Conservation (phyloP, 2,329 filamentous ascomycete genomes). For the Xylariales sp. region DNA sequence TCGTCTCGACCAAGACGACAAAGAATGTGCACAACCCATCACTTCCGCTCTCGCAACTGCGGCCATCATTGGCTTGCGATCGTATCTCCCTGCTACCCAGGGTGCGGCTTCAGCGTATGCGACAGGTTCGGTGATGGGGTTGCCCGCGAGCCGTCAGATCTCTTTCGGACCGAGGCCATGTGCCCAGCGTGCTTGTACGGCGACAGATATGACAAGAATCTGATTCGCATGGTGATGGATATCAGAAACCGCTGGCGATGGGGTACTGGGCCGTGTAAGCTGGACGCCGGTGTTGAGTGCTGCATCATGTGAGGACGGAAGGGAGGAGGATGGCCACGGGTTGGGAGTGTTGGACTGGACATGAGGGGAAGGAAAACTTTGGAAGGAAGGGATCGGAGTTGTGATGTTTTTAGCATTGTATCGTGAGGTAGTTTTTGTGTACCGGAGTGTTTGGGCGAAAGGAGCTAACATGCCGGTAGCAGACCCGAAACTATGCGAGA, state of each 20-base stretch:
- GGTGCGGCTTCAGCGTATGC: constrained; percentile 47
- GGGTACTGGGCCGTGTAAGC: constrained; percentile 39
- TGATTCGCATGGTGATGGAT: constrained; percentile 38
- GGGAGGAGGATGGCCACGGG: background rate
- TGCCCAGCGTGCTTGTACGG: constrained; percentile 31
- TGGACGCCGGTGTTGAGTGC: constrained; percentile 35
- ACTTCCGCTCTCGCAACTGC: constrained; percentile 45
- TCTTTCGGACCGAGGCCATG: constrained; percentile 23
- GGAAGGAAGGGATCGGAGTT: background rate
- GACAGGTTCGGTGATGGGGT: constrained; percentile 33
- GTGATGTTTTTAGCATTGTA: too few relatives aligned
- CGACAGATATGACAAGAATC: constrained; percentile 43
- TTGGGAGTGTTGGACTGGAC: background rate
- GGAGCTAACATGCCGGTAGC: too few relatives aligned
- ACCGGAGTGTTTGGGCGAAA: too few relatives aligned
- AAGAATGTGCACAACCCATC: constrained; percentile 44
- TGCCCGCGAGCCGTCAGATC: constrained; percentile 31
- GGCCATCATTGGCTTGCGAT: constrained; percentile 49
- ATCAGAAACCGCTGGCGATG: constrained; percentile 41
- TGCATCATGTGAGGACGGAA: constrained; percentile 30
- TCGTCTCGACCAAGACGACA: background rate
- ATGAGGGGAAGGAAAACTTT: background rate
- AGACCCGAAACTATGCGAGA: too few relatives aligned
- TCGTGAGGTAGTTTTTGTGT: too few relatives aligned
- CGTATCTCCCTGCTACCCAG: constrained; percentile 40